phyloP scores from a whole-genome alignment of 1,284 basidiomycete genomes.

The Sparassis latifolia region DNA sequence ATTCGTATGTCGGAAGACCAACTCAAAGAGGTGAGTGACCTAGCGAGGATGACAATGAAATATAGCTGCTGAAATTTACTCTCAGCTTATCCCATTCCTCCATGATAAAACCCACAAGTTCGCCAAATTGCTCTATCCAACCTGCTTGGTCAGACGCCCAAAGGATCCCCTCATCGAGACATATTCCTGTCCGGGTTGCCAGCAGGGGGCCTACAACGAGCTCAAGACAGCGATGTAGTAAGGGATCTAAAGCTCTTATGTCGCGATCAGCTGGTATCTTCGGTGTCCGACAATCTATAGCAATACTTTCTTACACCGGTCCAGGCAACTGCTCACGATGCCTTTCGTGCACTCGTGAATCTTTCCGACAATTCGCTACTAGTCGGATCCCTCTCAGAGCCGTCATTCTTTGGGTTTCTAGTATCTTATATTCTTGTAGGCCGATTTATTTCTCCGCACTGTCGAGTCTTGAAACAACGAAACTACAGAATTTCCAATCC shows the following conservation, averaged over 20 bases:
- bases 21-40: slow-evolving; percentile 45
- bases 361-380: slow-evolving; percentile 82
- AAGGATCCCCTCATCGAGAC: slow-evolving; percentile 61
- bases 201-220: slow-evolving; percentile 48
- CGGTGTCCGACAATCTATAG: background rate
- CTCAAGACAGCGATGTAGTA: slow-evolving; percentile 64
- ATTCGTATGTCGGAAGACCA: slow-evolving; percentile 36
- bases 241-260: slow-evolving; percentile 80
- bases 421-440: slow-evolving; percentile 85
- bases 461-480: background rate
- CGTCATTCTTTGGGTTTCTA: slow-evolving; percentile 76
- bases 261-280: slow-evolving; percentile 72
- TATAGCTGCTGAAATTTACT: background rate
- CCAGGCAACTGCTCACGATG: slow-evolving; percentile 92
- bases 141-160: slow-evolving; percentile 74
- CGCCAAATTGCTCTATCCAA: slow-evolving; percentile 83
- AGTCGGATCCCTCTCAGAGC: slow-evolving; percentile 65
- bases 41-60: background rate
- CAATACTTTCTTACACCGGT: slow-evolving; percentile 3
- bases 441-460: background rate
- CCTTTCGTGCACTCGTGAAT: slow-evolving; percentile 91
- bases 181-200: slow-evolving; percentile 67
- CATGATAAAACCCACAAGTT: slow-evolving; percentile 85
- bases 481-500: slow-evolving; percentile 74
- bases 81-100: slow-evolving; percentile 78